Base-by-base conservation (phyloP, 148 eudicot genomes). In the Limonium bicolor region DNA sequence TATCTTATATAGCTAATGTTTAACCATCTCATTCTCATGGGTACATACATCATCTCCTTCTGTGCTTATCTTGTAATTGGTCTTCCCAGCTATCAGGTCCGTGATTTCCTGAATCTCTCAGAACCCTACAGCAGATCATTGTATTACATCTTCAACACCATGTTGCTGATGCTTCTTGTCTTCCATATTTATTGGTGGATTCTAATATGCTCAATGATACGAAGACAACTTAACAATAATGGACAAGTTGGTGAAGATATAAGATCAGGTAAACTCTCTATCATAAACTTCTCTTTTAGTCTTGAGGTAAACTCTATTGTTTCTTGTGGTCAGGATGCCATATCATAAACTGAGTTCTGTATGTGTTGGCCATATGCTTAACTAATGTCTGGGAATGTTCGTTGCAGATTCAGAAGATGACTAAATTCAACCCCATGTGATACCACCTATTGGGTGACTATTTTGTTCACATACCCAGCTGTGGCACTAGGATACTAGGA, bases 101-200 rank as follows among this genome's bases (percentile, higher is more conserved):
- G 43, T 23, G 37, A 69, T 30, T 54, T 34, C 71, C 52, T 92
- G 85, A 56, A 59, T 26, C 68, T 73, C 60, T 68, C 85, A 20
- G 72, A 76, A 34, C 34, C 62, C 10, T 69, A 75, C 56, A 50
- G 50, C 27, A 70, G 35, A 35, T 13, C 54, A 8, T 9, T 69
- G 52, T 92, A 92, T 60, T 92, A 92, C 32, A 34, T 76, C 51
- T 85, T 71, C 81, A 85, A 92, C 54, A 76, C 94, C 29, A 59
- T 85, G 94, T 55, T 92, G 36, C 27, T 81, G 66, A 85, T 70
- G 56, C 69, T 92, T 38, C 94, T 92, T 30, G 76, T 81, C 48
- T 92, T 92, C 70, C 95, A 92, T 52, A 68, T 85, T 47, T 92
- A 92, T 71, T 92, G 99, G 99, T 80, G 95, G 93, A 61, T 77